phyloP scores from a whole-genome alignment of 2,329 filamentous ascomycete species.

The Fusarium sacchari region DNA sequence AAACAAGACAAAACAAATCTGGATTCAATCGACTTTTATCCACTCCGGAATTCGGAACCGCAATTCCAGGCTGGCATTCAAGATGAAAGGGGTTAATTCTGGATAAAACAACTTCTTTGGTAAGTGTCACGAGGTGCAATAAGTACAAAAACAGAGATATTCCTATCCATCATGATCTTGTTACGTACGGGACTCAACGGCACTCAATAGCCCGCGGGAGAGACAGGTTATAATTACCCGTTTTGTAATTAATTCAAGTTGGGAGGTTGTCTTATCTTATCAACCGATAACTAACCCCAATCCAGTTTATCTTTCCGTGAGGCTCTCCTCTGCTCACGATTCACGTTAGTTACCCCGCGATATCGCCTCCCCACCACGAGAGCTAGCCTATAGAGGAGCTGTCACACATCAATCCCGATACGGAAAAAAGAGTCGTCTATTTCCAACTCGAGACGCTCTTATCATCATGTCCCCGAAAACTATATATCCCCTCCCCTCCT shows the following conservation, averaged over 20 bases:
- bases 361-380: background rate
- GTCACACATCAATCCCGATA: conserved; percentile 22
- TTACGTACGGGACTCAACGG: background rate
- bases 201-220: rapidly evolving
- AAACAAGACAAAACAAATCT: background rate
- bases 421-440: conserved; percentile 35
- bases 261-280: background rate
- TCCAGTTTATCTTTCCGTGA: conserved; percentile 36
- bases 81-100: background rate
- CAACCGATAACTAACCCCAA: conserved; percentile 13
- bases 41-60: background rate
- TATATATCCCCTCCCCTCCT: conserved; percentile 18
- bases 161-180: background rate
- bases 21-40: background rate
- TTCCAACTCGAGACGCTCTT: conserved; percentile 11
- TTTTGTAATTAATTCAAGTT: conserved; percentile 10
- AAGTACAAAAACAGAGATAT: background rate
- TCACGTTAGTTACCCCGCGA: conserved; percentile 28
- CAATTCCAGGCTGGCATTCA: background rate
- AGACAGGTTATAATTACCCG: conserved; percentile 18
- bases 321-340: conserved; percentile 6
- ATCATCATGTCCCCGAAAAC: conserved; percentile 4
- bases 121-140: background rate
- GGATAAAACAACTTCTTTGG: background rate
- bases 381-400: background rate